phyloP scores from a whole-genome alignment of 163 green algal species.

The Scenedesmus sp. region DNA sequence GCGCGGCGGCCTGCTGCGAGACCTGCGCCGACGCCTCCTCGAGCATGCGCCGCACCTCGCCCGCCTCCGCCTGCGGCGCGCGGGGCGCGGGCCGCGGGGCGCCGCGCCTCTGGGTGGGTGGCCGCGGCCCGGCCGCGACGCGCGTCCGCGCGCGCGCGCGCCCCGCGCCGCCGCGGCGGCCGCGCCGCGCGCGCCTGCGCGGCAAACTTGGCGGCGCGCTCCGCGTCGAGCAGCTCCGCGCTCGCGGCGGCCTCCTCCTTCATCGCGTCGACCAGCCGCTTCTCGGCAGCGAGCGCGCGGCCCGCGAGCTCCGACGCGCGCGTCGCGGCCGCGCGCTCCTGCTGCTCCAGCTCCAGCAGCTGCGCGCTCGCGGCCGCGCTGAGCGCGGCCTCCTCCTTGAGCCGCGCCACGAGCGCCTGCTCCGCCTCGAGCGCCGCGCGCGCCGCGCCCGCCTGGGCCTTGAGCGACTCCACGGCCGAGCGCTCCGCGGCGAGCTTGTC shows the following conservation, averaged over 20 bases:
- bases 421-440: slow-evolving; percentile 35
- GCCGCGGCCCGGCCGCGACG: too few species aligned
- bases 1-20: slow-evolving; percentile 30
- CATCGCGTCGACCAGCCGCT: slow-evolving; percentile 44
- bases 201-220: slow-evolving; percentile 46
- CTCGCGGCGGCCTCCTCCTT: slow-evolving; percentile 41
- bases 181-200: slow-evolving; percentile 44
- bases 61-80: slow-evolving; percentile 35
- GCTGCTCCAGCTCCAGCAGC: slow-evolving; percentile 36
- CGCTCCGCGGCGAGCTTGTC: slow-evolving; percentile 41
- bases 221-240: slow-evolving; percentile 42
- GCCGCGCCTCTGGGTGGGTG: too few species aligned
- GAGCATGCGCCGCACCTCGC: slow-evolving; percentile 40
- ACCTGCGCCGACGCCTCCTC: slow-evolving; percentile 25
- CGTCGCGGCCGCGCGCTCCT: slow-evolving; percentile 30
- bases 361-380: slow-evolving; percentile 33
- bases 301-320: slow-evolving; percentile 34
- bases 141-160: too few species aligned
- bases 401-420: slow-evolving; percentile 35
- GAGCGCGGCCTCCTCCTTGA: slow-evolving; percentile 40
- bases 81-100: too few species aligned
- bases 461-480: slow-evolving; percentile 16
- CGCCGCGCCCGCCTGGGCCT: slow-evolving; percentile 22
- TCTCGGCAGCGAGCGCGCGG: slow-evolving; percentile 42
- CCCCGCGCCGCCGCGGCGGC: too few species aligned